These are phyloP conservation scores for Paulownia fortunei DNA, from an alignment of 257 asterid species.

Conservation along the genomic window DNA sequence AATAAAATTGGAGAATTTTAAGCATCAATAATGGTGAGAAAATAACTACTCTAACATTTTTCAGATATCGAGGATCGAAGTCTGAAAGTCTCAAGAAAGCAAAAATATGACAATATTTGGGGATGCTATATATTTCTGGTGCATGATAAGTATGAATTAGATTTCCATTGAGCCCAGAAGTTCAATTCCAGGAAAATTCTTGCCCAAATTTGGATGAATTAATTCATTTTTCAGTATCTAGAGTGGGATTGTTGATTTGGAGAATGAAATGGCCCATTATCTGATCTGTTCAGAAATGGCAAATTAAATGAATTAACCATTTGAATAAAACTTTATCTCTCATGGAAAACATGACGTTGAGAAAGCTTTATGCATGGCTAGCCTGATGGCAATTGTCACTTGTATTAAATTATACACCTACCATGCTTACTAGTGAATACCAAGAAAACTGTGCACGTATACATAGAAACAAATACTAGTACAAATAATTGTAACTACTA, in stretches of 20 bases:
- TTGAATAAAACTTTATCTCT: neutral
- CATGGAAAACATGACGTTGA: constrained; percentile 1
- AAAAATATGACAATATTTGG: too few species aligned
- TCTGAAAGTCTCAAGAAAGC: too few species aligned
- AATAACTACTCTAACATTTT: too few species aligned
- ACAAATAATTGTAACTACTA: neutral
- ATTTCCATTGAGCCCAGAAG: neutral
- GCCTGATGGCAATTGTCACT: constrained; percentile 11
- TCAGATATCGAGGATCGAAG: too few species aligned
- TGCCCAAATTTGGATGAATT: neutral
- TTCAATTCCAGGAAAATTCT: neutral
- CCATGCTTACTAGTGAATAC: neutral
- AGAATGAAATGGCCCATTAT: neutral
- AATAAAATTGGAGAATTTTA: too few species aligned
- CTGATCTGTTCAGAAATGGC: neutral
- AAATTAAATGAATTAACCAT: neutral
- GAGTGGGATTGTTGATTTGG: neutral
- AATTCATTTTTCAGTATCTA: neutral
- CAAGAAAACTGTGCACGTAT: neutral
- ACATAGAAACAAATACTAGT: neutral
- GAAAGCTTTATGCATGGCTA: constrained; percentile 22
- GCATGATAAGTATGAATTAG: too few species aligned
- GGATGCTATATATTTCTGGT: too few species aligned
- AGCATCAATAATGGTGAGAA: too few species aligned
- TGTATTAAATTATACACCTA: constrained; percentile 24